Conservation (phyloP, 106 monocot species). For the Acanthochlamys bracteata region DNA sequence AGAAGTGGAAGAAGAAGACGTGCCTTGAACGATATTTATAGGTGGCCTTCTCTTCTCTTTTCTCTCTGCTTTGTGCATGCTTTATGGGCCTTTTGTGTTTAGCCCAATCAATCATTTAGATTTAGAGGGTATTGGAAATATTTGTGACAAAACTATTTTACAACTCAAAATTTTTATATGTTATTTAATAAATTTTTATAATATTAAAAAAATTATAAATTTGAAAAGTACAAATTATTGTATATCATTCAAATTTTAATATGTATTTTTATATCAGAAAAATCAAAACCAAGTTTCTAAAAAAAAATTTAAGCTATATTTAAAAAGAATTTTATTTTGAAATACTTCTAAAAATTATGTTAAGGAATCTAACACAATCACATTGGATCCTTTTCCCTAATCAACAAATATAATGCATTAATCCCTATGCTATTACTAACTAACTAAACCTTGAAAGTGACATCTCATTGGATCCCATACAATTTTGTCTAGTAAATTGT, state of each 20-base stretch:
- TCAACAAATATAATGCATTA: not conserved
- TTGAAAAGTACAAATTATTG: not conserved
- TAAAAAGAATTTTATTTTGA: not conserved
- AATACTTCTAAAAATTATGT: not conserved
- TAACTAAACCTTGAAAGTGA: not conserved
- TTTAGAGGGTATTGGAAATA: too few relatives aligned
- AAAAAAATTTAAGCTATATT: too few relatives aligned
- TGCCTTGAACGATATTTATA: too few relatives aligned
- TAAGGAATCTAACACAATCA: not conserved
- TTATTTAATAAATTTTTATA: too few relatives aligned
- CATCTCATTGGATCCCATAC: not conserved
- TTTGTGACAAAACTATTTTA: too few relatives aligned
- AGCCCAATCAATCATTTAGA: too few relatives aligned
- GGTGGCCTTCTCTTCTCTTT: too few relatives aligned
- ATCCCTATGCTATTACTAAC: not conserved
- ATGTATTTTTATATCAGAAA: not conserved
- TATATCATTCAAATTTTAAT: not conserved
- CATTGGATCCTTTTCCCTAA: not conserved
- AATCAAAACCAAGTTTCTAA: too few relatives aligned
- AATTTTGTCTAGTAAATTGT: not conserved
- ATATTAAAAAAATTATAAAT: not conserved
- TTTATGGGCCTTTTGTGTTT: too few relatives aligned
- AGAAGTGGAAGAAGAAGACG: too few relatives aligned
- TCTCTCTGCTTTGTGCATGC: too few relatives aligned
- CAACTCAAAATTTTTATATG: too few relatives aligned